Evolutionary conservation across 805 yeast species (phyloP), one percentile per base, ranked within the genome.

Genomic region (Candida sphagnicola): DNA sequence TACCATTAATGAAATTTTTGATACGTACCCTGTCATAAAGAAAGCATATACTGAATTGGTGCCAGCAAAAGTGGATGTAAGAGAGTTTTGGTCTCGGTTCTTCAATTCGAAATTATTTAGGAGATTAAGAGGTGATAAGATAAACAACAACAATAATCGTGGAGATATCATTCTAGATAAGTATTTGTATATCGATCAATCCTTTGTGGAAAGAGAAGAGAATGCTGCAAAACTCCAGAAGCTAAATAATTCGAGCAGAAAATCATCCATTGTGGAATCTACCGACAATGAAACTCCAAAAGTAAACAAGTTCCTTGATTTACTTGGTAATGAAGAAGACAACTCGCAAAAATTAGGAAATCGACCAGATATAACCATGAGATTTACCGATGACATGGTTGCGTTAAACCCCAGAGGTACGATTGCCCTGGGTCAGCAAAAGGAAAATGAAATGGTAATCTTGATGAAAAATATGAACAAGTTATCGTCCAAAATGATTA

Each of bases 21-120:
- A 82, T 37, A 95, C 91, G 42, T 93, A 91, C 54, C 99, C 99
- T 0, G 78, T 90, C 28, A 95, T 93, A 18, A 78, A 86, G 43
- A 78, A 77, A 45, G 98, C 98, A 0, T 93, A 85, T 54, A 81
- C 78, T 42, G 99, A 93, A 39, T 81, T 81, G 41, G 99, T 93
- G 4, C 99, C 98, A 1, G 50, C 44, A 11, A 81, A 82, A 44
- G 71, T 93, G 38, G 75, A 78, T 34, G 98, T 93, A 57, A 90
- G 91, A 30, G 95, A 85, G 54, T 93, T 93, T 51, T 93, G 99
- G 99, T 87, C 95, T 8, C 69, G 97, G 45, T 93, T 93, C 53
- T 93, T 93, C 70, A 82, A 87, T 51, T 89, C 97, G 0, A 84
- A 88, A 51, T 65, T 93, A 43, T 93, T 90, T 54, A 72, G 96